Evolutionary conservation across 257 asterid species (phyloP).

Genomic region (Anisodus tanguticus): DNA sequence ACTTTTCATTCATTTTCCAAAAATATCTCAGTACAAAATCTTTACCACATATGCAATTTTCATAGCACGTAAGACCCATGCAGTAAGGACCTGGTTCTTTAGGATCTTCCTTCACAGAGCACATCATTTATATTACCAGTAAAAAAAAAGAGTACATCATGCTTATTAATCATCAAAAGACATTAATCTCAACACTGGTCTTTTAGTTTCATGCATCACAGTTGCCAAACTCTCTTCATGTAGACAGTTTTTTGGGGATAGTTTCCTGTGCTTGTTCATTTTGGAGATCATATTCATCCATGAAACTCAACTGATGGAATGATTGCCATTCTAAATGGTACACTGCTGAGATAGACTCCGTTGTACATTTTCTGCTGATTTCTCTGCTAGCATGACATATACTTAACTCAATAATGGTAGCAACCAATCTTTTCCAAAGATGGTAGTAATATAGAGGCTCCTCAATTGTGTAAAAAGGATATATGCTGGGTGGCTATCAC

Average conservation of each 20-base stretch:
- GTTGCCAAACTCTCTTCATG: background rate
- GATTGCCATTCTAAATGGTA: background rate
- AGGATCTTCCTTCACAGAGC: background rate
- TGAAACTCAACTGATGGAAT: slow-evolving; percentile 16
- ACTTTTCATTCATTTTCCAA: background rate
- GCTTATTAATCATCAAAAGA: background rate
- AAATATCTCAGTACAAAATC: background rate
- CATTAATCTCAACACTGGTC: background rate
- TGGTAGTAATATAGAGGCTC: background rate
- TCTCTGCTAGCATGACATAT: background rate
- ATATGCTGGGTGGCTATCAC: background rate
- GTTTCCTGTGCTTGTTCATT: background rate
- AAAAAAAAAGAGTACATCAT: background rate
- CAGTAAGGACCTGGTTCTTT: background rate
- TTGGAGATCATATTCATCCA: background rate
- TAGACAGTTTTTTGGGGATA: background rate
- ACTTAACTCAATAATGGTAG: background rate
- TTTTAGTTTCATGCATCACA: background rate
- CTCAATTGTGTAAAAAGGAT: background rate
- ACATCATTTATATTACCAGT: no score
- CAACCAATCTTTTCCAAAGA: background rate
- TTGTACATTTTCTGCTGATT: background rate
- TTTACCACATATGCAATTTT: background rate
- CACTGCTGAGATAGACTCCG: background rate
- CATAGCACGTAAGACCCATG: background rate